phyloP scores from a whole-genome alignment of 139 green algal species.

The Raphidocelis subcapitata region DNA sequence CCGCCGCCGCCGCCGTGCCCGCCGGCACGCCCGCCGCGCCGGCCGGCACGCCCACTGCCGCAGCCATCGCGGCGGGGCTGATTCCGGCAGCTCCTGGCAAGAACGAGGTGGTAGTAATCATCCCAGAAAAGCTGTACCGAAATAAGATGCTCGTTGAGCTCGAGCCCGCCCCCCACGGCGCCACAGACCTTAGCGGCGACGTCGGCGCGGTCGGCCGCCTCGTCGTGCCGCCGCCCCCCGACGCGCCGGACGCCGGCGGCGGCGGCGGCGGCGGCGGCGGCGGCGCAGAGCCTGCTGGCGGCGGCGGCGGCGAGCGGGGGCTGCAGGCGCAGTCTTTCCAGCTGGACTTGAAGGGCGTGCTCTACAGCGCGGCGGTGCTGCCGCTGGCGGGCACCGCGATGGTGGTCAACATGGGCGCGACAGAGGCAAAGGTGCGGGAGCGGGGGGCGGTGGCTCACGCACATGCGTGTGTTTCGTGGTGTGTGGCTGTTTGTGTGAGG shows the following conservation, averaged over 20 bases:
- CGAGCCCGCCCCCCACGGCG: slow-evolving; percentile 20
- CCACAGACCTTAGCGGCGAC: slow-evolving; percentile 54
- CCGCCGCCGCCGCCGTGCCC: background rate
- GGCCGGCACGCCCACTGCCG: background rate
- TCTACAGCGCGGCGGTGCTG: slow-evolving; percentile 49
- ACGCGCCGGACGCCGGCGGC: background rate
- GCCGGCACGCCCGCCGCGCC: background rate
- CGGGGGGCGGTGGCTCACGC: background rate
- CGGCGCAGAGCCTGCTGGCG: background rate
- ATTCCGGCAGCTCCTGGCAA: background rate
- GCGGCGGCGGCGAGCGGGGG: background rate
- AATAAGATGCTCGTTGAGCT: slow-evolving; percentile 54
- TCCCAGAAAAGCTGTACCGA: slow-evolving; percentile 27
- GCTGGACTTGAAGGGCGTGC: slow-evolving; percentile 62
- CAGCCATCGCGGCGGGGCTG: background rate
- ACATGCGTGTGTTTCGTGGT: background rate
- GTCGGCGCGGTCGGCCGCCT: slow-evolving; percentile 56
- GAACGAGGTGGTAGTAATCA: slow-evolving; percentile 22
- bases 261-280: background rate
- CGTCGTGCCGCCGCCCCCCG: too few relatives aligned
- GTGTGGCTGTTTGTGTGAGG: background rate
- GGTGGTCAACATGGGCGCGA: slow-evolving; percentile 47
- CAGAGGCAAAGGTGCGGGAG: slow-evolving; percentile 48
- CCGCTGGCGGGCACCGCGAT: slow-evolving; percentile 49
- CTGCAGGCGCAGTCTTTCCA: slow-evolving; percentile 17